Conservation (phyloP, 2,329 filamentous ascomycete genomes). For the Pyrenochaeta sp. region DNA sequence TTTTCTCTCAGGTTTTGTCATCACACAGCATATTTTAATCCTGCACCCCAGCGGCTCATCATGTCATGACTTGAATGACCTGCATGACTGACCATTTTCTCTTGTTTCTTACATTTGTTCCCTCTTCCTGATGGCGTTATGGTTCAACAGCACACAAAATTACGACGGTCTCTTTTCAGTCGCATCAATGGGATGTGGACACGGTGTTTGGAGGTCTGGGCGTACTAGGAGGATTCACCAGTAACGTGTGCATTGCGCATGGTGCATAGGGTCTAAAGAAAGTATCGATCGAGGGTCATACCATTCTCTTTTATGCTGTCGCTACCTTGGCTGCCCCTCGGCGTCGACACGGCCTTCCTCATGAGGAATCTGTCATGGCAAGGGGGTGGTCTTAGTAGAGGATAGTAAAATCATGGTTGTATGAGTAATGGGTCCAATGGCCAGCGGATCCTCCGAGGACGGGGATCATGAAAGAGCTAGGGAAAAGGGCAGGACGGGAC, state of each 20-base stretch:
- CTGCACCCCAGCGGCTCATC: slow-evolving; percentile 26
- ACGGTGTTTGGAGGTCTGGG: slow-evolving; percentile 28
- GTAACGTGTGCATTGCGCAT: slow-evolving; percentile 39
- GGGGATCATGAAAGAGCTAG: not conserved
- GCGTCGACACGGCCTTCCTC: slow-evolving; percentile 2
- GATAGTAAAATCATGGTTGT: slow-evolving; percentile 29
- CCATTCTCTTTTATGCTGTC: slow-evolving; percentile 35
- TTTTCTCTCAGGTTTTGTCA: slow-evolving; percentile 14
- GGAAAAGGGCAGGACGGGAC: not conserved
- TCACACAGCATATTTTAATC: slow-evolving; percentile 36
- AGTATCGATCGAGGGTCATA: slow-evolving; percentile 31
- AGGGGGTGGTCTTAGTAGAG: slow-evolving; percentile 8
- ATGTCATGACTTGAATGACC: slow-evolving; percentile 33
- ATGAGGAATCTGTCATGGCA: slow-evolving; percentile 9
- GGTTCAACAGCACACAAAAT: no score
- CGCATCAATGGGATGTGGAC: slow-evolving; percentile 27
- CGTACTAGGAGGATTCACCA: slow-evolving; percentile 20
- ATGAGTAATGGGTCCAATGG: slow-evolving; percentile 40
- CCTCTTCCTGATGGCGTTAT: slow-evolving; percentile 7
- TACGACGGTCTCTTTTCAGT: no score
- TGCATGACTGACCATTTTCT: slow-evolving; percentile 32
- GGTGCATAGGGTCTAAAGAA: slow-evolving; percentile 40
- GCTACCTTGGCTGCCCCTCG: no score
- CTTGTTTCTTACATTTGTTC: slow-evolving; percentile 10
- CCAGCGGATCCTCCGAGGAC: slow-evolving; percentile 19